Percentiles rank a stretch among this genome's conserved stretches.
Evolutionary conservation across 768 basidiomycete genomes (phyloP).

Genomic region (Lactarius tabidus): DNA sequence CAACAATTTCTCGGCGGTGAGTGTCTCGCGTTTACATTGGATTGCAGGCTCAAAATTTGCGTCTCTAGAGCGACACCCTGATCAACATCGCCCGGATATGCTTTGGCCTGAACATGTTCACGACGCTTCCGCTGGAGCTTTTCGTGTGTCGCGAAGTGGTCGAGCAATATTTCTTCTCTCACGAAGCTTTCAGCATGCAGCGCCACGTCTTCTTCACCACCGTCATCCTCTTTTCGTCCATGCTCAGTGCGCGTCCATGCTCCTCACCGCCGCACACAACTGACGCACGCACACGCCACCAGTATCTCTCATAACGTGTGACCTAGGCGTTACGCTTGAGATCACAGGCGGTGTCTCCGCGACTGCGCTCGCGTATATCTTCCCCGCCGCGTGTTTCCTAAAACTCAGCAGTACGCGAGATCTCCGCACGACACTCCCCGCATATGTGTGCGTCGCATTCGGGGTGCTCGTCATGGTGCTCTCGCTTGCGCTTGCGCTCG

Average conservation of each 20-base stretch:
- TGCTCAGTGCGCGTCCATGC: constrained; percentile 56
- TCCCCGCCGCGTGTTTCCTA: constrained; percentile 83
- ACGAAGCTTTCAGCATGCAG: constrained; percentile 74
- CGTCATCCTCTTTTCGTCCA: constrained; percentile 71
- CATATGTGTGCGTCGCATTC: constrained; percentile 66
- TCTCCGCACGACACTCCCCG: constrained; percentile 64
- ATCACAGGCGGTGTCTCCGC: constrained; percentile 96
- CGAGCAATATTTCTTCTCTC: constrained; percentile 93
- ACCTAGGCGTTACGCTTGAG: constrained; percentile 97
- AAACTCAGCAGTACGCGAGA: constrained; percentile 67
- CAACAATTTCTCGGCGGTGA: constrained; percentile 84
- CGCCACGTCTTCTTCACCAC: constrained; percentile 92
- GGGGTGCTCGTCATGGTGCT: constrained; percentile 73
- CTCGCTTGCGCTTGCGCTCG: constrained; percentile 71
- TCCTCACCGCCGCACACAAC: background rate
- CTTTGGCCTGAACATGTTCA: constrained; percentile 97
- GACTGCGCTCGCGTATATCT: constrained; percentile 89
- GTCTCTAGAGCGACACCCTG: constrained; percentile 64
- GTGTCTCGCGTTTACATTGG: constrained; percentile 23
- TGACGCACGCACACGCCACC: constrained; percentile 13
- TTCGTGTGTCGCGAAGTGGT: constrained; percentile 98
- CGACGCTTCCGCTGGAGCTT: constrained; percentile 90
- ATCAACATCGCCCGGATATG: constrained; percentile 95
- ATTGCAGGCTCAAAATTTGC: background rate
- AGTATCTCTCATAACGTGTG: constrained; percentile 93